Percentiles rank a stretch among this genome's conserved stretches.
Conservation (phyloP, 2,329 filamentous ascomycete species). For the Aspergillus ustus region DNA sequence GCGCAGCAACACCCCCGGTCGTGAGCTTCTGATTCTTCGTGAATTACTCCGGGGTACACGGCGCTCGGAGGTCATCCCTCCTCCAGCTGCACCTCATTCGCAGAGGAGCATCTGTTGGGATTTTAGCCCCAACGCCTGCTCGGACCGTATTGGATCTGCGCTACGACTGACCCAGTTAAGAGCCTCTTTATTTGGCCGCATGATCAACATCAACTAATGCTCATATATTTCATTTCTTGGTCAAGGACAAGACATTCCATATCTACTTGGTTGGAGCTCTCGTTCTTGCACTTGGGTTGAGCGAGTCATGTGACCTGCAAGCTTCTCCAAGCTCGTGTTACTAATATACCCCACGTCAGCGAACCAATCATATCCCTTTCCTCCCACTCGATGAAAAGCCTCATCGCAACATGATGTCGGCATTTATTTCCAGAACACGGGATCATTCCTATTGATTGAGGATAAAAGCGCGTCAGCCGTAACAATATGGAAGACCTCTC, state of each 20-base stretch:
- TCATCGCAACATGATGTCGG: neutral
- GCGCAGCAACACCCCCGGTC: slow-evolving; percentile 1
- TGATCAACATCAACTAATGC: neutral
- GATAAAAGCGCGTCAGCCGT: neutral
- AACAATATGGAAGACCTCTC: slow-evolving; percentile 27
- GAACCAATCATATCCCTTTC: neutral
- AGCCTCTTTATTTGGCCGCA: neutral
- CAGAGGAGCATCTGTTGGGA: slow-evolving; percentile 35
- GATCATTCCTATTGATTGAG: neutral
- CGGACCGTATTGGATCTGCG: neutral
- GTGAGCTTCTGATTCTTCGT: slow-evolving; percentile 11
- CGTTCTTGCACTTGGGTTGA: neutral
- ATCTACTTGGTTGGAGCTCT: neutral
- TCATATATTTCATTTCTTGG: neutral
- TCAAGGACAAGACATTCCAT: neutral
- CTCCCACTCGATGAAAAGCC: slow-evolving; percentile 3
- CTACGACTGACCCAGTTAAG: neutral
- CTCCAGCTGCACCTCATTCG: neutral
- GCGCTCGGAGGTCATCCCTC: neutral
- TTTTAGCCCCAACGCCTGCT: slow-evolving; percentile 23
- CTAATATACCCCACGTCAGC: neutral
- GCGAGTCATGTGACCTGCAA: neutral
- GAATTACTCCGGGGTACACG: neutral
- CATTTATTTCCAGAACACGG: neutral
- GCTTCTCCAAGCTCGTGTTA: neutral